These are phyloP conservation scores for Oryza meridionalis DNA, from an alignment of 176 grass and related monocot species.

Conservation along the genomic window DNA sequence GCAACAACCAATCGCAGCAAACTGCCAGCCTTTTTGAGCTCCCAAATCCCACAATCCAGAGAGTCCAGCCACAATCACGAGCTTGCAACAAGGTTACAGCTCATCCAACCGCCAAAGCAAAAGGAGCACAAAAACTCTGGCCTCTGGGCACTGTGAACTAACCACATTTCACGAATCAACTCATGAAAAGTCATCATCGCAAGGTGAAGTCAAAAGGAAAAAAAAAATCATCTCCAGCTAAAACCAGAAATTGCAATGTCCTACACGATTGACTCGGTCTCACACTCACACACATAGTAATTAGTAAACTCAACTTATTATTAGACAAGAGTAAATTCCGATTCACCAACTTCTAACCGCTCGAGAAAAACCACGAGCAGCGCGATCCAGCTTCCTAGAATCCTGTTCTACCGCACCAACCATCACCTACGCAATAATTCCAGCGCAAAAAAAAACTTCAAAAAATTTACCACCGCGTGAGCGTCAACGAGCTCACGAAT, in stretches of 20 bases:
- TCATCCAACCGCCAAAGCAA: conserved; percentile 38
- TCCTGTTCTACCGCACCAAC: neutral
- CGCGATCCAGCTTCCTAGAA: neutral
- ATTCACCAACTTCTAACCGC: conserved; percentile 16
- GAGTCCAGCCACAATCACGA: conserved; percentile 32
- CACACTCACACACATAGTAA: neutral
- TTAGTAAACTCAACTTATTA: too few species aligned
- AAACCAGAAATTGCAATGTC: neutral
- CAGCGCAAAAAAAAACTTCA: neutral
- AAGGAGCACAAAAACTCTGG: neutral
- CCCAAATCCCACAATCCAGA: neutral
- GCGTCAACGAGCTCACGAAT: conserved; percentile 29
- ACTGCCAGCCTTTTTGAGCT: conserved; percentile 22
- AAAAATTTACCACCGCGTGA: neutral
- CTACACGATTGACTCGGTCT: neutral
- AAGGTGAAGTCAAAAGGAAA: neutral
- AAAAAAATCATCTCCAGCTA: neutral
- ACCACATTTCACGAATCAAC: conserved; percentile 21
- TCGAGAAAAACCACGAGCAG: neutral
- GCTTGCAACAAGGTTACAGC: conserved; percentile 40
- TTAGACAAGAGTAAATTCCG: neutral
- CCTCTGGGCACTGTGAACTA: neutral
- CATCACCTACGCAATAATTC: neutral
- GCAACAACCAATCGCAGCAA: conserved; percentile 22
- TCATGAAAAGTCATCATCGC: neutral